Evolutionary conservation across 306 rosid genomes (phyloP).

Genomic region (Chamaecrista fasciculata): DNA sequence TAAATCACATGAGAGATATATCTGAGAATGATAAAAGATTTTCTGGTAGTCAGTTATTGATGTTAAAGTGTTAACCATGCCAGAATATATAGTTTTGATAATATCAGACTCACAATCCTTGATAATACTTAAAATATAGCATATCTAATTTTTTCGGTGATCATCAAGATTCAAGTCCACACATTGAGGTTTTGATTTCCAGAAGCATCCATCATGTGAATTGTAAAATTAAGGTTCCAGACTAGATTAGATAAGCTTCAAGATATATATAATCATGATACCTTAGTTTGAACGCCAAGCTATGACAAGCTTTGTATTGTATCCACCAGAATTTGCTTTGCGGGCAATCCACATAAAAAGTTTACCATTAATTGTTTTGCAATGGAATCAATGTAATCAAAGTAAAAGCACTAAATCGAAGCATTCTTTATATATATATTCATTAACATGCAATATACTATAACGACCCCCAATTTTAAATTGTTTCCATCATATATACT

Average conservation of each 20-base stretch:
- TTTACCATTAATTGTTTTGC: slow-evolving; percentile 22
- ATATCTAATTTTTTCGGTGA: no score
- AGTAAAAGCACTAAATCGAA: not conserved
- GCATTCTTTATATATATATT: not conserved
- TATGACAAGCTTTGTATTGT: slow-evolving; percentile 16
- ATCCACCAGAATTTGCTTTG: slow-evolving; percentile 39
- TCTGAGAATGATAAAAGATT: no score
- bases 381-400: slow-evolving; percentile 28
- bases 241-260: slow-evolving; percentile 14
- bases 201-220: not conserved
- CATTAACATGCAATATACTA: not conserved
- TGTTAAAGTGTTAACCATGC: no score
- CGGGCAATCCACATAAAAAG: slow-evolving; percentile 32
- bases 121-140: no score
- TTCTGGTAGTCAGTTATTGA: no score
- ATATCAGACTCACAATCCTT: not conserved
- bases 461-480: slow-evolving; percentile 18
- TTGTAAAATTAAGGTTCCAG: slow-evolving; percentile 27
- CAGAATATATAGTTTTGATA: no score
- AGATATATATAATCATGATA: slow-evolving; percentile 9
- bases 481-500: not conserved
- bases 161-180: no score
- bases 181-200: not conserved
- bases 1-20: not conserved
- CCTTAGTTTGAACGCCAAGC: slow-evolving; percentile 45